Evolutionary conservation across 495 filamentous ascomycete genomes (phyloP), one percentile per base, ranked within the genome.

Genomic region (Penicillium paxilli): DNA sequence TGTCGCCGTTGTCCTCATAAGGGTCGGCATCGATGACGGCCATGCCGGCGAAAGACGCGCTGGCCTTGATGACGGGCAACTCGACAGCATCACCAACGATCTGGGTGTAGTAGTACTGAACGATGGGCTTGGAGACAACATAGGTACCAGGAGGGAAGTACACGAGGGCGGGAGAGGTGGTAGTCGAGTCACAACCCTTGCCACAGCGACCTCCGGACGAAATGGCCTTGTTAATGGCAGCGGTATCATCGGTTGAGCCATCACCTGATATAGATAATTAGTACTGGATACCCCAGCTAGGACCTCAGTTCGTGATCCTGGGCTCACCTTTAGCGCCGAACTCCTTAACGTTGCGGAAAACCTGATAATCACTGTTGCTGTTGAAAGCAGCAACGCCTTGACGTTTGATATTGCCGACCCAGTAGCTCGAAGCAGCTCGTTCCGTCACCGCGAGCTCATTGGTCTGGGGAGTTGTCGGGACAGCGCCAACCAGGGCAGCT

Each of bases 11-110:
- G 5, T 75, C 70, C 24, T 80, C 62, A 65, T 98, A 98, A 0
- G 92, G 92, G 59, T 98, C 88, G 8, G 90, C 77, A 61, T 97
- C 92, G 61, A 98, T 91, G 20, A 98, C 80, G 17, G 86, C 93
- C 70, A 97, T 96, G 56, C 94, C 94, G 4, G 73, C 41, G 64
- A 98, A 98, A 55, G 66, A 66, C 7, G 86, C 63, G 1, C 83
- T 68, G 1, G 87, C 94, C 76, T 92, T 91, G 68, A 98, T 77
- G 0, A 85, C 87, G 1, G 93, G 93, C 3, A 86, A 64, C 49
- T 81, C 74, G 38, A 80, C 63, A 21, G 83, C 79, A 72, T 98
- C 90, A 49, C 90, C 90, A 4, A 92, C 78, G 33, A 94, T 77
- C 63, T 93, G 89, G 17, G 89, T 89, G 68, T 91, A 89, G 74